Conservation (phyloP, 179 eudicot species). For the Silene coronaria region DNA sequence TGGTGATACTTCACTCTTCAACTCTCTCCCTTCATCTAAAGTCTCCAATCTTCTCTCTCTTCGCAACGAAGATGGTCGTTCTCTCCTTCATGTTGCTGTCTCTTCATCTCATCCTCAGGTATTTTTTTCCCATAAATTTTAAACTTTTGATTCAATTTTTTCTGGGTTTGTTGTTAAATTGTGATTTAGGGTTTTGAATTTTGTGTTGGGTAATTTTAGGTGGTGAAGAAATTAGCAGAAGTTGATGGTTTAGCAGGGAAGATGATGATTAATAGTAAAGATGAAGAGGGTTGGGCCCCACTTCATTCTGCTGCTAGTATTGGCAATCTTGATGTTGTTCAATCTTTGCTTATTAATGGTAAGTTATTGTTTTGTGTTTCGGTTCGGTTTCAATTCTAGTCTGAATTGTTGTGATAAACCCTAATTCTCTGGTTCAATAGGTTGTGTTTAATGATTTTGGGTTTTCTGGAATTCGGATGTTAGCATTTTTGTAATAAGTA, state of each 20-base stretch:
- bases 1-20: constrained; percentile 53
- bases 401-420: not conserved
- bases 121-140: not conserved
- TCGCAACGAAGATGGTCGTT: constrained; percentile 87
- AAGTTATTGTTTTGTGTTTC: not conserved
- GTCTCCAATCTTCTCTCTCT: constrained; percentile 51
- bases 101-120: constrained; percentile 58
- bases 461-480: not conserved
- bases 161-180: not conserved
- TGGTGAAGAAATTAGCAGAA: constrained; percentile 48
- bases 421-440: not conserved
- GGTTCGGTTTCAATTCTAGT: not conserved
- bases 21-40: constrained; percentile 45
- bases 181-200: not conserved
- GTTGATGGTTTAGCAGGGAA: constrained; percentile 39
- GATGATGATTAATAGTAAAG: constrained; percentile 60
- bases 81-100: constrained; percentile 86
- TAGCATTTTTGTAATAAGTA: not conserved
- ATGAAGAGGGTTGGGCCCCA: constrained; percentile 97
- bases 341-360: constrained; percentile 58
- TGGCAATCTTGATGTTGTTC: constrained; percentile 63
- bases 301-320: constrained; percentile 91
- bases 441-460: not conserved
- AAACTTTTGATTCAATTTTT: not conserved
- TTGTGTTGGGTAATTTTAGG: constrained; percentile 6